Conservation (phyloP, 441 rosid genomes). For the Biscutella laevigata region DNA sequence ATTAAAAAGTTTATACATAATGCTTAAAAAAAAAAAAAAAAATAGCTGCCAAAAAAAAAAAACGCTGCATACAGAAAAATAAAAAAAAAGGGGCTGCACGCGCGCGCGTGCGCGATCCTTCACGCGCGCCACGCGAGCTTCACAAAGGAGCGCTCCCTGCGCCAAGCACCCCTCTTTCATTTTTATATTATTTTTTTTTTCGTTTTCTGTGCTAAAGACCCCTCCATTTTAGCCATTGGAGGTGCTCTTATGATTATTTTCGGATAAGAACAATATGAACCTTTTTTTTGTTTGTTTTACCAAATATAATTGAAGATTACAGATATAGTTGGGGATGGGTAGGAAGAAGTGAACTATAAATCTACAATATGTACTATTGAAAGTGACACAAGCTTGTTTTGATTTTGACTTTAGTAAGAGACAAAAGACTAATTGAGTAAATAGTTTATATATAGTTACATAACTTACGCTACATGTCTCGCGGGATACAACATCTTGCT, state of each 20-base stretch:
- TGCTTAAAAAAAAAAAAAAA: no score
- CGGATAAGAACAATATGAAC: background rate
- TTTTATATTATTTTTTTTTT: no score
- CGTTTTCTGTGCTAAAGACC: no score
- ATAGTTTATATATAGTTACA: conserved; percentile 7
- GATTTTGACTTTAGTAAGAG: conserved; percentile 18
- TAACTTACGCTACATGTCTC: conserved; percentile 21
- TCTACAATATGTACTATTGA: conserved; percentile 8
- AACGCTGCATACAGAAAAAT: no score
- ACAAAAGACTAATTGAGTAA: background rate
- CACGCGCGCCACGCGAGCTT: no score
- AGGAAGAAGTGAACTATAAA: conserved; percentile 31
- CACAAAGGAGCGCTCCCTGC: no score
- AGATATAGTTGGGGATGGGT: conserved; percentile 29
- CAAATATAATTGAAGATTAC: conserved; percentile 16
- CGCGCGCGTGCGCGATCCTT: no score
- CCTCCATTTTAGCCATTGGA: no score
- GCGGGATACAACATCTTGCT: conserved; percentile 5
- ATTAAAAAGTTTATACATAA: no score
- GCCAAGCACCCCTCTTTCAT: no score
- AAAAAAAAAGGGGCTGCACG: no score
- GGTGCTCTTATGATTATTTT: conserved; percentile 21
- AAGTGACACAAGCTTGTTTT: conserved; percentile 19
- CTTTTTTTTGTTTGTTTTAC: conserved; percentile 22
- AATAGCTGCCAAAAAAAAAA: no score